These are phyloP conservation scores for Phylloporus sp. DNA, from an alignment of 768 basidiomycete genomes.

Conservation along the genomic window DNA sequence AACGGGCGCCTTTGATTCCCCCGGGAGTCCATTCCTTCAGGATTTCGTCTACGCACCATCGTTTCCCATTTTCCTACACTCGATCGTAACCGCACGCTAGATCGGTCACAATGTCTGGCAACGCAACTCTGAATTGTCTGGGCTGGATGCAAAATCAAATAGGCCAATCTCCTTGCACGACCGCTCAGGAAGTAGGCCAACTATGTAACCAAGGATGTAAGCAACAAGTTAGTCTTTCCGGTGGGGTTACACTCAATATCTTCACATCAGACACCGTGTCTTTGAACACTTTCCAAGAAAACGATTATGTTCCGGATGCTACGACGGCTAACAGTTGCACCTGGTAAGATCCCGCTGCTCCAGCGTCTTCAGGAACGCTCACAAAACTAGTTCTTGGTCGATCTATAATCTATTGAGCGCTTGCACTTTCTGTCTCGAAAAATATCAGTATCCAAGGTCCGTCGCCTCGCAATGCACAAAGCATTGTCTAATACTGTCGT, in stretches of 20 bases:
- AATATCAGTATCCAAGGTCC: conserved; percentile 14
- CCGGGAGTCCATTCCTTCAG: not conserved
- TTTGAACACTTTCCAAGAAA: conserved; percentile 13
- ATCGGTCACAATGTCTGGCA: conserved; percentile 7
- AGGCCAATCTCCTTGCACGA: conserved; percentile 11
- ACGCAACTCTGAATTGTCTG: conserved; percentile 9
- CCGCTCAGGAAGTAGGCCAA: conserved; percentile 16
- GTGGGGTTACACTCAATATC: not conserved
- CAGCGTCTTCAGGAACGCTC: not conserved
- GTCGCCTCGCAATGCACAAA: not conserved
- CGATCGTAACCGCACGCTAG: not conserved
- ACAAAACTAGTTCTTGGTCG: conserved; percentile 25
- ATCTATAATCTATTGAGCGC: conserved; percentile 29
- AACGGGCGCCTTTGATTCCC: not conserved
- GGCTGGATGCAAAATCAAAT: conserved; percentile 10
- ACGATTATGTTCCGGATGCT: conserved; percentile 14
- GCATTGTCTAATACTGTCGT: conserved; percentile 1
- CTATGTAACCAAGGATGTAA: conserved; percentile 17
- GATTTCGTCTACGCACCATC: not conserved
- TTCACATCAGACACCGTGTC: conserved; percentile 15
- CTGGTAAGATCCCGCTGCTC: conserved; percentile 14
- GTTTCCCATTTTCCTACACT: not conserved
- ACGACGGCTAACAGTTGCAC: conserved; percentile 17
- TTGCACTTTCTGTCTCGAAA: conserved; percentile 17
- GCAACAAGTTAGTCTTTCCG: not conserved